Conservation (phyloP, 345 rosid genomes). For the Microthlaspi erraticum region DNA sequence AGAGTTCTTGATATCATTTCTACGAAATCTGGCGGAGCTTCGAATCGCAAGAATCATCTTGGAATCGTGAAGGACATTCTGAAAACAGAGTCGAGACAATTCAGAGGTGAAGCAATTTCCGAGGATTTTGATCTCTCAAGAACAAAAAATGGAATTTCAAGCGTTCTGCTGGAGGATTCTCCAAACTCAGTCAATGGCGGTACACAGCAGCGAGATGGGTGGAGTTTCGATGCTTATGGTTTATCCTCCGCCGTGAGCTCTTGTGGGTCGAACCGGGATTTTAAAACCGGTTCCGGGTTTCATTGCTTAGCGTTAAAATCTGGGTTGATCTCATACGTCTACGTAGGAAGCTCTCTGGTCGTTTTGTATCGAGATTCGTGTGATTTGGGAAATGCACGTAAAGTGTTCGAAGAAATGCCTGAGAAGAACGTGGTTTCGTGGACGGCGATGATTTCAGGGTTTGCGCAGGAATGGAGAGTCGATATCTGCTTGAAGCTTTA, state of each 20-base stretch:
- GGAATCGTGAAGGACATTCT: conserved; percentile 62
- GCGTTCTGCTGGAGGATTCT: conserved; percentile 40
- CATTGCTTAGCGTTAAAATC: conserved; percentile 61
- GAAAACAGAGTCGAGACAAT: conserved; percentile 45
- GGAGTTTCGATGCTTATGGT: conserved; percentile 48
- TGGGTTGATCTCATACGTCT: conserved; percentile 64
- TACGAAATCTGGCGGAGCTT: conserved; percentile 34
- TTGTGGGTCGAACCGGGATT: conserved; percentile 56
- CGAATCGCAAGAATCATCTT: conserved; percentile 49
- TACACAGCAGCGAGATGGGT: conserved; percentile 19
- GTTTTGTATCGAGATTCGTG: conserved; percentile 59
- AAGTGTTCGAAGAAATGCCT: conserved; percentile 83
- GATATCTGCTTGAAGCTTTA: conserved; percentile 67
- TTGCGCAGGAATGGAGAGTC: conserved; percentile 71
- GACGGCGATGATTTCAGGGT: conserved; percentile 84
- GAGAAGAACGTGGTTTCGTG: conserved; percentile 79
- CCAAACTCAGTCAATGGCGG: conserved; percentile 13
- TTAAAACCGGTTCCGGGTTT: conserved; percentile 59
- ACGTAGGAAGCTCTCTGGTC: conserved; percentile 76
- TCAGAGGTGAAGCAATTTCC: conserved; percentile 12
- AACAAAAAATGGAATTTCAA: conserved; percentile 31
- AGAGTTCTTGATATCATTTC: conserved; percentile 57
- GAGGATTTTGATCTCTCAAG: conserved; percentile 28
- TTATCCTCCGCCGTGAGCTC: conserved; percentile 67
- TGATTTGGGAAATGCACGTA: conserved; percentile 49